phyloP scores from a whole-genome alignment of 2,329 filamentous ascomycete genomes.

The Talaromyces sp. region DNA sequence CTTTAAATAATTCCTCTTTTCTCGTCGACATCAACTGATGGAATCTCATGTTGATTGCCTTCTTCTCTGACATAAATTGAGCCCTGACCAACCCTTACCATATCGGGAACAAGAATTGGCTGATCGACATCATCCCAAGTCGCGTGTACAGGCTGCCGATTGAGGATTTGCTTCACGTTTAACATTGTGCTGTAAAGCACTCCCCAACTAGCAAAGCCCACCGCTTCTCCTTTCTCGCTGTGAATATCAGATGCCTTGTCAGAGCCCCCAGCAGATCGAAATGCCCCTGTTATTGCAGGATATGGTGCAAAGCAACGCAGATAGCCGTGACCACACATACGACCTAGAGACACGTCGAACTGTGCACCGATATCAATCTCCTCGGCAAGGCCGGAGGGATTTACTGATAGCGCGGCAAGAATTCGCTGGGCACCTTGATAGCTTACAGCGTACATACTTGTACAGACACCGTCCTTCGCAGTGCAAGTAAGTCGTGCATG shows the following conservation, averaged over 20 bases:
- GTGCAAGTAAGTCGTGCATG: constrained; percentile 18
- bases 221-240: constrained; percentile 4
- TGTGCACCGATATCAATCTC: constrained; percentile 27
- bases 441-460: constrained; percentile 25
- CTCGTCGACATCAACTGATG: not conserved
- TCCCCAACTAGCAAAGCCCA: constrained; percentile 14
- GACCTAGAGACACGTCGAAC: constrained; percentile 25
- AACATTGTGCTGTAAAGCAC: constrained; percentile 26
- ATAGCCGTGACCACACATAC: constrained; percentile 24
- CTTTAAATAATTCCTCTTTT: too few species aligned
- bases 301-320: constrained; percentile 23
- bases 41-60: not conserved
- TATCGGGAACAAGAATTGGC: constrained; percentile 1
- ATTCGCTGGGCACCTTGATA: constrained; percentile 22
- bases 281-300: constrained; percentile 20
- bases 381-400: constrained; percentile 20
- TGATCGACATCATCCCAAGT: constrained; percentile 23
- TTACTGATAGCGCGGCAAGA: constrained; percentile 23
- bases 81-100: not conserved
- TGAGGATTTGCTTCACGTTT: constrained; percentile 20
- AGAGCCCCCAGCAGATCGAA: constrained; percentile 10
- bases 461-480: constrained; percentile 19
- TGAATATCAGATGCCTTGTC: constrained; percentile 23
- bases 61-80: not conserved
- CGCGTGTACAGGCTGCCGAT: constrained; percentile 15